Conservation (phyloP, 306 rosid genomes). For the Benincasa hispida region DNA sequence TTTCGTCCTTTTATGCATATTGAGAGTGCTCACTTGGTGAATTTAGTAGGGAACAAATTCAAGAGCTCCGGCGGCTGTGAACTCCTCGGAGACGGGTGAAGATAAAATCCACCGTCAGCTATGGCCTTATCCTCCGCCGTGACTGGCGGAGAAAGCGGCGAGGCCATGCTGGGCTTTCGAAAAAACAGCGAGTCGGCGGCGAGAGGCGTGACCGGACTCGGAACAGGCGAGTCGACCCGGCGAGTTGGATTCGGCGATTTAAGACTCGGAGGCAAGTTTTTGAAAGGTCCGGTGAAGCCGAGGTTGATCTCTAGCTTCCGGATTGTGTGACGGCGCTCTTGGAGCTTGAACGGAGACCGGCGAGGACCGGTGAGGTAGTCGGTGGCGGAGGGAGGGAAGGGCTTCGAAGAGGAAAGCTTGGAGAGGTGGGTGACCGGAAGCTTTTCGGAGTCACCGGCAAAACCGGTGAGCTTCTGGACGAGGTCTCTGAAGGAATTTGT, state of each 20-base stretch:
- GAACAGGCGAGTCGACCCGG: constrained; percentile 24
- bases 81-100: constrained; percentile 34
- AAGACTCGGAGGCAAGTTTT: constrained; percentile 1
- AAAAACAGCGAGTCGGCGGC: constrained; percentile 11
- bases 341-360: constrained; percentile 38
- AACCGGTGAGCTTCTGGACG: constrained; percentile 40
- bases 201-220: constrained; percentile 29
- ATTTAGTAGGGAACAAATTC: constrained; percentile 27
- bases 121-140: constrained; percentile 21
- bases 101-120: constrained; percentile 24
- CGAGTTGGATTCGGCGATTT: constrained; percentile 3
- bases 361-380: constrained; percentile 22
- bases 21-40: constrained; percentile 15
- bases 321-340: constrained; percentile 33
- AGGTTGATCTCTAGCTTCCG: constrained; percentile 33
- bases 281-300: constrained; percentile 16
- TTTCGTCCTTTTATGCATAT: not conserved
- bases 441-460: constrained; percentile 24
- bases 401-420: constrained; percentile 7
- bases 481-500: constrained; percentile 27
- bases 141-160: constrained; percentile 15
- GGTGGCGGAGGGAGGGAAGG: constrained; percentile 3
- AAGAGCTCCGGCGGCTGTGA: constrained; percentile 30
- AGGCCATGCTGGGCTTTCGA: constrained; percentile 16
- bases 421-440: constrained; percentile 22